Conservation (phyloP, 208 protist species). For the Crithidia acanthocephali region DNA sequence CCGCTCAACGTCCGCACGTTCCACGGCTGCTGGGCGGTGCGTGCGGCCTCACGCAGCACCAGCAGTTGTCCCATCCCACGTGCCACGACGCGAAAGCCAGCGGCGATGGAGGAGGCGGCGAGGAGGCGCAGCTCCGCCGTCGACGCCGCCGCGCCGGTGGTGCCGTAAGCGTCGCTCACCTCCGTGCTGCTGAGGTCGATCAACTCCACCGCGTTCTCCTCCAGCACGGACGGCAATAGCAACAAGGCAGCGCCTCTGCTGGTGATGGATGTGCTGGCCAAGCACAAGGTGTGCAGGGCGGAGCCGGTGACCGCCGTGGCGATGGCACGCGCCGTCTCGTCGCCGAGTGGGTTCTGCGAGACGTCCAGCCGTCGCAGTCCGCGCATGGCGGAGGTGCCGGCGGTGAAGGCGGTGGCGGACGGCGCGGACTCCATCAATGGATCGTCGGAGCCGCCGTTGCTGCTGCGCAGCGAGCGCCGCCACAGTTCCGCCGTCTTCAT, state of each 20-base stretch:
- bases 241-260: constrained; percentile 37
- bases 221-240: constrained; percentile 39
- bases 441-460: constrained; percentile 5
- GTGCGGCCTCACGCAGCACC: constrained; percentile 25
- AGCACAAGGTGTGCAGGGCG: constrained; percentile 52
- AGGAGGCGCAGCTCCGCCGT: constrained; percentile 21
- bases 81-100: constrained; percentile 27
- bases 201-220: constrained; percentile 52
- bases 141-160: not conserved
- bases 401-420: not conserved
- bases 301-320: constrained; percentile 45
- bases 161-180: constrained; percentile 10
- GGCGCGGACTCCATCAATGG: not conserved
- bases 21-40: constrained; percentile 23
- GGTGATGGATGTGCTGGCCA: constrained; percentile 57
- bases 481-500: constrained; percentile 31
- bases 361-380: constrained; percentile 56
- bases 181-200: constrained; percentile 63
- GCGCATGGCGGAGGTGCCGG: not conserved
- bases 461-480: constrained; percentile 50
- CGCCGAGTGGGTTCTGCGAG: constrained; percentile 61
- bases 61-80: constrained; percentile 39
- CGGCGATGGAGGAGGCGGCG: constrained; percentile 15
- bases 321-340: constrained; percentile 49
- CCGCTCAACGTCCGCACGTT: constrained; percentile 8